These are phyloP conservation scores for Anaeromyces robustus DNA, from an alignment of 192 early-diverging fungal species.

Conservation along the genomic window DNA sequence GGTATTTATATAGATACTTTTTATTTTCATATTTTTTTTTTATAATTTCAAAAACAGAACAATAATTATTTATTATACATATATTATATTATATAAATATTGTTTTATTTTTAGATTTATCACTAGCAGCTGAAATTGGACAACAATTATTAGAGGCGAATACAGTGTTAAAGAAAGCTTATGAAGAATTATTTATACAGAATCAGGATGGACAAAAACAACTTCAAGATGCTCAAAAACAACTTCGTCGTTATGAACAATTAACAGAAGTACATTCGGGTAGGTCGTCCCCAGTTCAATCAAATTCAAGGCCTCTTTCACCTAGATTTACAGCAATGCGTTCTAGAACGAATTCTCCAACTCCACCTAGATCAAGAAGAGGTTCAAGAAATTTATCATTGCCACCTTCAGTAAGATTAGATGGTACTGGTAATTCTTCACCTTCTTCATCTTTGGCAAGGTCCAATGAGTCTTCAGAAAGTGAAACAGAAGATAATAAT, in stretches of 20 bases:
- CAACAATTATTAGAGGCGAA: conserved; percentile 10
- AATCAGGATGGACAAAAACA: not conserved
- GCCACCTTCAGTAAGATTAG: not conserved
- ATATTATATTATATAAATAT: too few relatives aligned
- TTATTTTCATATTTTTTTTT: too few relatives aligned
- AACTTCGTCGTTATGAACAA: not conserved
- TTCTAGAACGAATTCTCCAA: not conserved
- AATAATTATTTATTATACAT: too few relatives aligned
- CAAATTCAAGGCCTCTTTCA: not conserved
- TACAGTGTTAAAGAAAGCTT: conserved; percentile 4
- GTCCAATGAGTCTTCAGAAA: not conserved
- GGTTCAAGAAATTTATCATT: not conserved
- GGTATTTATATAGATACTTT: not conserved
- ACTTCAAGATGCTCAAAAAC: not conserved
- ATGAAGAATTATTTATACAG: conserved; percentile 1
- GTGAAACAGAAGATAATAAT: not conserved
- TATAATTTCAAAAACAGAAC: too few relatives aligned
- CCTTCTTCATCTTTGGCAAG: not conserved
- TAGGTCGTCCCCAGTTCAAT: not conserved
- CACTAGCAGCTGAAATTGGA: conserved; percentile 14
- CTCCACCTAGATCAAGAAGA: not conserved
- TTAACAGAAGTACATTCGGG: not conserved
- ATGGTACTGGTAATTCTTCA: not conserved
- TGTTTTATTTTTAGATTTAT: conserved; percentile 7
- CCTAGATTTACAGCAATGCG: not conserved